Evolutionary conservation across 2,329 filamentous ascomycete species (phyloP), one percentile per base, ranked within the genome.

Genomic region (Chaetoscypha palmicola): DNA sequence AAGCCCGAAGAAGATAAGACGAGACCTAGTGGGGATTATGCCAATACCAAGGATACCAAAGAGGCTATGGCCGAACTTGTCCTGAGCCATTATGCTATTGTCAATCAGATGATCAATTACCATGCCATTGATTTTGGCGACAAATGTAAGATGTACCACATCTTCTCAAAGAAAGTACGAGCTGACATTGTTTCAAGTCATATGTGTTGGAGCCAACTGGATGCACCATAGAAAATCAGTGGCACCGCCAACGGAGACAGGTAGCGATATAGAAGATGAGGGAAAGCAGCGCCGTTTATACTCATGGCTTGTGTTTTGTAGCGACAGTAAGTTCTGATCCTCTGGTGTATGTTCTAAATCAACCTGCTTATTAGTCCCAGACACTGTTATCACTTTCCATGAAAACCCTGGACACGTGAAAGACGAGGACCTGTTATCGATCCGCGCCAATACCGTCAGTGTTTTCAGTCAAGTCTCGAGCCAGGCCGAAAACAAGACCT

Each of bases 81-180:
- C 11, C 45, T 52, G 32, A 67, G 46, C 53, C 65, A 49, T 54
- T 72, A 48, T 66, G 66, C 48, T 38, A 76, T 87, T 32, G 75
- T 83, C 4, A 73, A 84, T 49, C 74, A 81, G 43, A 81, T 86
- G n/a, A 83, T 83, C 69, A 83, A 87, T 59, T 89, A 84, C 61
- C 81, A 79, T 11, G 83, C 82, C 1, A 74, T 86, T 11, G 84
- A 89, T 55, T 76, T 81, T 60, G 83, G 82, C 0, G 65, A 71
- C 12, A 72, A 70, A 59, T 86, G 82, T 79, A 65, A 55, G 69
- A 60, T n/a, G n/a, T n/a, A n/a, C n/a, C 38, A 12, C 21, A 5
- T 12, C 5, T 16, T 17, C 23, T 23, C 21, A n/a, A 9, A 8
- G 31, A n/a, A n/a, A n/a, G n/a, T n/a, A n/a, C n/a, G n/a, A n/a